Conservation (phyloP, 1,284 basidiomycete species). For the Boletus smithii region DNA sequence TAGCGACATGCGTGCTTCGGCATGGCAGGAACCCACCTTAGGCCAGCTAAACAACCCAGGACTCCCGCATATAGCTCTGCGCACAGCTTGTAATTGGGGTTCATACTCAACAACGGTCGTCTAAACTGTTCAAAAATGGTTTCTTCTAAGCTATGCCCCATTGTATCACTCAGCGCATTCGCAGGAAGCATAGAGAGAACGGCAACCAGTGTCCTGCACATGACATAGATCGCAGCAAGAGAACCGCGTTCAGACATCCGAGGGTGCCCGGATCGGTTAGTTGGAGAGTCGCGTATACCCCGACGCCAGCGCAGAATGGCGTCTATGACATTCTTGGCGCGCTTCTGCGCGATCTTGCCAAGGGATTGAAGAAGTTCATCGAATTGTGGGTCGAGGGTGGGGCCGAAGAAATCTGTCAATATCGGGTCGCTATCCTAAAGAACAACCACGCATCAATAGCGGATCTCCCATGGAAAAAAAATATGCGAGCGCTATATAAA, state of each 20-base stretch:
- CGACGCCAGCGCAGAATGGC: constrained; percentile 87
- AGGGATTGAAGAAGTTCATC: constrained; percentile 81
- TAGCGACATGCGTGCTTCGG: not conserved
- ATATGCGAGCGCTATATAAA: not conserved
- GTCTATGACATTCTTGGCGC: constrained; percentile 82
- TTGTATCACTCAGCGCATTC: constrained; percentile 71
- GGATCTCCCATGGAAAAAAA: not conserved
- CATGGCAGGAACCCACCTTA: constrained; percentile 47
- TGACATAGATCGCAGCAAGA: constrained; percentile 81
- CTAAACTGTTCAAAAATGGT: constrained; percentile 85
- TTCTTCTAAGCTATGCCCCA: constrained; percentile 79
- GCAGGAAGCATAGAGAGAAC: constrained; percentile 72
- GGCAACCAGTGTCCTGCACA: constrained; percentile 80
- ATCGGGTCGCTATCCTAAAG: constrained; percentile 65
- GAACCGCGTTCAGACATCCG: constrained; percentile 66
- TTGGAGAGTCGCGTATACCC: constrained; percentile 67
- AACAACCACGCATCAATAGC: constrained; percentile 9
- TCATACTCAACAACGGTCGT: constrained; percentile 59
- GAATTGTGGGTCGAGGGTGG: constrained; percentile 70
- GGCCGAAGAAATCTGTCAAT: constrained; percentile 65
- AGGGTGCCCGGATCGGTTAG: constrained; percentile 40
- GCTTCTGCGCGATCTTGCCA: constrained; percentile 82
- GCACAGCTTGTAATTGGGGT: constrained; percentile 75
- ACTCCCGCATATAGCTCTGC: constrained; percentile 80
- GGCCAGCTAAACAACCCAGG: constrained; percentile 75